Evolutionary conservation across 306 rosid species (phyloP).

Genomic region (Luffa aegyptiaca): DNA sequence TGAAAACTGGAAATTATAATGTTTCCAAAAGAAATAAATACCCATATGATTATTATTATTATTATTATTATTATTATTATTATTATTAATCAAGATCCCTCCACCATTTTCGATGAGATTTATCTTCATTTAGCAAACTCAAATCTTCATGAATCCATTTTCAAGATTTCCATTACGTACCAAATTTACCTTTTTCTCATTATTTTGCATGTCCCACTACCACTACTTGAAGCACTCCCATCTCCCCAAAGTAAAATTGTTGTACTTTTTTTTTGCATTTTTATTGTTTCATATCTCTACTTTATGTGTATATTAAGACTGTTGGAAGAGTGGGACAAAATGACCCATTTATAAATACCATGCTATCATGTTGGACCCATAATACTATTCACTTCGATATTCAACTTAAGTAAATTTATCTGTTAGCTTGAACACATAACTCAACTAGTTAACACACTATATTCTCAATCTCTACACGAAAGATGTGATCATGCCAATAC

Average conservation of each 20-base stretch:
- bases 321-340: neutral
- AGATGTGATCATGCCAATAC: too few species aligned
- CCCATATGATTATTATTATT: neutral
- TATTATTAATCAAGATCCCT: neutral
- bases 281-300: neutral
- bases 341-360: neutral
- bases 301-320: neutral
- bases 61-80: neutral
- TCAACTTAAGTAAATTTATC: too few species aligned
- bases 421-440: too few species aligned
- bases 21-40: neutral
- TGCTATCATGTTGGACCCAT: neutral
- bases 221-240: neutral
- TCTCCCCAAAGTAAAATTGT: neutral
- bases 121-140: neutral
- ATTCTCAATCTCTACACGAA: too few species aligned
- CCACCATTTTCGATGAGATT: neutral
- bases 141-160: neutral
- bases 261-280: neutral
- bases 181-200: neutral
- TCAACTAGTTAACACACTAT: too few species aligned
- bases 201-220: neutral
- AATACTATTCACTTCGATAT: too few species aligned
- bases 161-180: neutral
- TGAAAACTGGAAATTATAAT: neutral